Evolutionary conservation across 768 basidiomycete genomes (phyloP), one percentile per base, ranked within the genome.

Genomic region (Amanita molliuscula): DNA sequence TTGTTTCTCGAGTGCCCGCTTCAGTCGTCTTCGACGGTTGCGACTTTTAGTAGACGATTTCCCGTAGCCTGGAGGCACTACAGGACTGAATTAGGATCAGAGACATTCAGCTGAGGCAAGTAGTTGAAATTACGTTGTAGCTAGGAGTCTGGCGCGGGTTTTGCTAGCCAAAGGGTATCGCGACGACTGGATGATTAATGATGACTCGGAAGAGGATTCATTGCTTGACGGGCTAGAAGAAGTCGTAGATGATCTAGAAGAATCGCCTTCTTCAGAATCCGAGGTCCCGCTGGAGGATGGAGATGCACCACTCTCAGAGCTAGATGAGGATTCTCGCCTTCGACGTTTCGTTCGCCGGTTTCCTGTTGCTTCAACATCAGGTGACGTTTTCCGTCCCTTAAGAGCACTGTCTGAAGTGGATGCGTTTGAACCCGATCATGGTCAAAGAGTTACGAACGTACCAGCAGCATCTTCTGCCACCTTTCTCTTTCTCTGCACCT

Each of bases 1-100:
- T 29, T 50, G 43, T 23, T 48, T 48, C 34, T 59, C 53, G 31
- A 53, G 53, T 42, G 59, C 55, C 36, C 71, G 67, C 65, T 73
- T 77, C 11, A 70, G 62, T 35, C 75, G 71, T 29, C 81, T 68
- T 29, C 82, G 76, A n/a, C 71, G 57, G 58, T 84, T 84, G 4
- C 82, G 73, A 20, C 66, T 65, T 13, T 73, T 77, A 2, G 82
- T 84, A 2, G 74, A 61, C 0, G 74, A 60, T 60, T 79, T 83
- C 11, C 82, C 82, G 20, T 67, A 62, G 3, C 82, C 82, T 0
- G 82, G 82, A 1, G 82, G 79, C 7, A 82, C 26, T 10, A 21
- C 21, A 18, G 43, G 41, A 9, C 49, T 50, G n/a, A 36, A 5
- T 23, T 38, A 26, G 7, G n/a, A 28, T 38, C 13, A 38, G 26